Base-by-base conservation (phyloP, 192 early-diverging fungal genomes). In the Coemansia sp. region DNA sequence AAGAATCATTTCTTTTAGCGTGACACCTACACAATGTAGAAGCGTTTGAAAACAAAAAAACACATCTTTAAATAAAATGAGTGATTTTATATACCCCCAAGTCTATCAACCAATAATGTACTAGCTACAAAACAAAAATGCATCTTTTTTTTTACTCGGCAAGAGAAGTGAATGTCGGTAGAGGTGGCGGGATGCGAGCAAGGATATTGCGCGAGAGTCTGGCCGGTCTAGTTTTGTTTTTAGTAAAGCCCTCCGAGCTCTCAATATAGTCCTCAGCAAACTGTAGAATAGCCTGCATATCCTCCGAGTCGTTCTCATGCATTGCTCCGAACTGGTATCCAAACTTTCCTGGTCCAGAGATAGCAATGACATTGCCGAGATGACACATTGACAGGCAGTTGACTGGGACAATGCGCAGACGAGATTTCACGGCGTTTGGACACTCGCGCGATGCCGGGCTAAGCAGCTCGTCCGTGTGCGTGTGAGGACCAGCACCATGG, bases 231-330 rank as follows among this genome's bases (percentile, higher is more conserved):
- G 72, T 75, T 44, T 85, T 85, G 65, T 78, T 79, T 53, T 85
- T 85, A 0, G 83, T 78, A 29, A 85, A 85, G 3, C 83, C 75
- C 20, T 81, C 79, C 0, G 60, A 46, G 65, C 71, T 85, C 60
- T 80, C 79, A 20, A 85, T 81, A 33, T 85, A 85, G 60, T 85
- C 79, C 62, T 85, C 79, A 3, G 83, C 79, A 65, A 85, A 85
- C 70, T 80, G 79, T 79, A 85, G 33, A 46, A 85, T 78, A 20
- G 78, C 75, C 44, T 85, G 76, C 67, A 80, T 71, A 22, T 80
- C 79, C 38, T 85, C 83, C 8, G 83, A 79, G 53, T 85, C 75
- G 63, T 74, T 69, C 40, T 85, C 78, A n/a, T 75, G 69, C 78
- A 85, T 81, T 0, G 76, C 79, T 6, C 75, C 83, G 71, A 85